Conservation (phyloP, 1,139 yeast species). For the Nematodospora anomalae region DNA sequence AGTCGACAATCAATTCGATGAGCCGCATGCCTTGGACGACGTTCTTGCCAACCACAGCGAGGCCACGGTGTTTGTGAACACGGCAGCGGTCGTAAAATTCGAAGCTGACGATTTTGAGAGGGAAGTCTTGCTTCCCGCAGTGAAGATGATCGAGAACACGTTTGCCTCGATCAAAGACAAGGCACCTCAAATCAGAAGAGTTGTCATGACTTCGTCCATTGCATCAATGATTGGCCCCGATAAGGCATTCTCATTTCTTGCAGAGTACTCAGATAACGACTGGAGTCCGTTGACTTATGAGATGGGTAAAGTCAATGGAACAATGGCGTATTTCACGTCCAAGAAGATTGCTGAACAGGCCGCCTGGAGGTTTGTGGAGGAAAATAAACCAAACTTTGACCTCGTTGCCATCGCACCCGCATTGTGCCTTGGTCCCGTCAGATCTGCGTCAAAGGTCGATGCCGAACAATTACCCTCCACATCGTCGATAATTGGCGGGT, state of each 20-base stretch:
- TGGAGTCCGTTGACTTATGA: slow-evolving; percentile 33
- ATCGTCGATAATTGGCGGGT: slow-evolving; percentile 6
- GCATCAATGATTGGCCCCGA: slow-evolving; percentile 21
- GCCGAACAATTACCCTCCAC: slow-evolving; percentile 8
- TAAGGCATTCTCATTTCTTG: slow-evolving; percentile 12
- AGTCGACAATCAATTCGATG: slow-evolving; percentile 52
- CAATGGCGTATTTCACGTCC: slow-evolving; percentile 21
- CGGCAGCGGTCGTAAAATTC: slow-evolving; percentile 27
- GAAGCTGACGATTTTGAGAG: slow-evolving; percentile 23
- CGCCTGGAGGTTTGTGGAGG: slow-evolving; percentile 25
- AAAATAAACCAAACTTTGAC: slow-evolving; percentile 20
- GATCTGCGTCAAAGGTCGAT: slow-evolving; percentile 4
- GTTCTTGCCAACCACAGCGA: slow-evolving; percentile 47
- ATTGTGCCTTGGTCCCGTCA: slow-evolving; percentile 28
- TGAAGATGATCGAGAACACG: slow-evolving; percentile 27
- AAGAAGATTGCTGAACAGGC: slow-evolving; percentile 27
- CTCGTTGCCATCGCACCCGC: slow-evolving; percentile 18
- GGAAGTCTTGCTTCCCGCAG: slow-evolving; percentile 23
- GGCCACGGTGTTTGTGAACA: slow-evolving; percentile 53
- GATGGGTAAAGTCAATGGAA: slow-evolving; percentile 13
- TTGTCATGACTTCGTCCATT: slow-evolving; percentile 32
- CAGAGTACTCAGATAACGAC: slow-evolving; percentile 21
- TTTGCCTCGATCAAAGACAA: slow-evolving; percentile 22
- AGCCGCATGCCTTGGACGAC: slow-evolving; percentile 51
- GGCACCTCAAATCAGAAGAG: slow-evolving; percentile 26